These are phyloP conservation scores for Mycosphaerella sp. DNA, from an alignment of 2,329 filamentous ascomycete genomes.

Conservation along the genomic window DNA sequence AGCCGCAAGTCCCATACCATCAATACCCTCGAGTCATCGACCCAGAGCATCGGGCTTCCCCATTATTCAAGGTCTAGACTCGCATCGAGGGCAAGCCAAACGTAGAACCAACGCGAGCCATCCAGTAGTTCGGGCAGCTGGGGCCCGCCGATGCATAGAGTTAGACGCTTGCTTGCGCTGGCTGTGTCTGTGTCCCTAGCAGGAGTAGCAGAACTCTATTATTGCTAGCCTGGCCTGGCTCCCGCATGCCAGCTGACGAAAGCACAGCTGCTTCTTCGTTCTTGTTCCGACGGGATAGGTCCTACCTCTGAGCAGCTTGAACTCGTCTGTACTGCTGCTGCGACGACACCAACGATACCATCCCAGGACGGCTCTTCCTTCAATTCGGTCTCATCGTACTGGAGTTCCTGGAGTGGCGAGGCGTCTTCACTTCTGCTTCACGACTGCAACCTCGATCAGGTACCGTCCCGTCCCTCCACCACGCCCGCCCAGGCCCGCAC, in stretches of 20 bases:
- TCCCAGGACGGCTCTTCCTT: background rate
- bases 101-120: slow-evolving; percentile 5
- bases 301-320: background rate
- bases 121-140: slow-evolving; percentile 14
- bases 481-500: background rate
- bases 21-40: background rate
- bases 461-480: background rate
- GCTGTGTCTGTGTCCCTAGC: slow-evolving; percentile 13
- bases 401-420: background rate
- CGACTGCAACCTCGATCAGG: background rate
- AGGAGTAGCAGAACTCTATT: slow-evolving; percentile 20
- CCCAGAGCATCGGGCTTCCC: slow-evolving; percentile 1
- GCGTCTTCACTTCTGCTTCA: background rate
- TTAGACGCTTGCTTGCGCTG: slow-evolving; percentile 21
- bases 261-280: slow-evolving; percentile 10
- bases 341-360: background rate
- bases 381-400: background rate
- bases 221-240: slow-evolving; percentile 16
- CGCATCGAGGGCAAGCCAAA: slow-evolving; percentile 9
- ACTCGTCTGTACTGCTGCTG: slow-evolving; percentile 1
- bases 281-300: background rate
- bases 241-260: slow-evolving; percentile 23
- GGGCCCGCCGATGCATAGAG: slow-evolving; percentile 20
- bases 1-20: background rate
- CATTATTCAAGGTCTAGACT: slow-evolving; percentile 3